Evolutionary conservation across 805 yeast species (phyloP), one percentile per base, ranked within the genome.

Genomic region (Torulaspora gathmanii): DNA sequence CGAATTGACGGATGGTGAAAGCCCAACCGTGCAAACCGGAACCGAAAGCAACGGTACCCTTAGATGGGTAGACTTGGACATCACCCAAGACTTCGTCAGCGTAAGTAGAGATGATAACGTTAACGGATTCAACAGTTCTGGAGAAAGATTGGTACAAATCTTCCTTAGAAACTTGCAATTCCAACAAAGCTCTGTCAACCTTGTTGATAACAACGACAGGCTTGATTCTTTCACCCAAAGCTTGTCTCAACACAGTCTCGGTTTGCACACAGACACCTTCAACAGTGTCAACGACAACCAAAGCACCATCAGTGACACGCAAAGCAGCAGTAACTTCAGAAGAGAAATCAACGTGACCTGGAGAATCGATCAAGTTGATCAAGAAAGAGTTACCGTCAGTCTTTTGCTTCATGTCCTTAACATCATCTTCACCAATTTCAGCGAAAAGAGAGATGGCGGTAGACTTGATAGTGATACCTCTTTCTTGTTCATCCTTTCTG

Each of bases 21-120:
- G 97, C 98, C 99, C 99, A 91, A 77, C 99, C 99, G 83, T 91
- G 99, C 71, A 91, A 81, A 86, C 98, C 99, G 74, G 98, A 93
- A 80, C 96, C 98, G 77, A 91, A 91, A 64, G 99, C 99, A 70
- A 91, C 96, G 74, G 98, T 91, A 79, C 99, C 99, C 71, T 76
- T 74, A 74, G 91, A 95, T 75, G 99, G 99, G 95, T 84, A 91
- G 58, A 91, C 98, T 80, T 91, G 98, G 67, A 79, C 83, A 70
- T 91, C 98, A 79, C 99, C 99, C 57, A 91, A 75, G 54, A 79
- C 73, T 74, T 79, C 77, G 72, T 91, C 99, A 67, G 82, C 77
- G 79, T 91, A 91, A 66, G 98, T 91, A 59, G 98, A 79, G 72
- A 91, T 88, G 72, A 93, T 85, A 70, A 93, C 99, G 84, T 91